A percentile compares a stretch with the other conserved stretches of the same genome.
These are phyloP conservation scores for Grosmannia huntii DNA, from an alignment of 2,329 filamentous ascomycete species.

Conservation along the genomic window DNA sequence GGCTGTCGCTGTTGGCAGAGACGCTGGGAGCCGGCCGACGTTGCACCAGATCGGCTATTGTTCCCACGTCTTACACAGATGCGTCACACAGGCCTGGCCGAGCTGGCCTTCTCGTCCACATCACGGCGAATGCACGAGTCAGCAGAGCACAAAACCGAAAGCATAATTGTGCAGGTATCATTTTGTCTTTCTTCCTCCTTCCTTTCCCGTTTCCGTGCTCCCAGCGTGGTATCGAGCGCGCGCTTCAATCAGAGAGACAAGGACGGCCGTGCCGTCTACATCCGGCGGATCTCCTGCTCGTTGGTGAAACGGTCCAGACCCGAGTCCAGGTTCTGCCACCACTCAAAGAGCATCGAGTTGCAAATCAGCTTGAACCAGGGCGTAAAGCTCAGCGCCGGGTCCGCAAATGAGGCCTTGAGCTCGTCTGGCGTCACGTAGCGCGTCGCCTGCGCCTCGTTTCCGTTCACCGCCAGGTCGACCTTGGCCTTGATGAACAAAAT, in stretches of 20 bases:
- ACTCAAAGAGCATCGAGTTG: conserved; percentile 93
- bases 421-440: conserved; percentile 73
- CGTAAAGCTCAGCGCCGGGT: conserved; percentile 73
- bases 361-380: conserved; percentile 99
- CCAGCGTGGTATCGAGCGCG: background rate
- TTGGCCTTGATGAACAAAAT: conserved; percentile 96
- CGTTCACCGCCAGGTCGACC: conserved; percentile 69
- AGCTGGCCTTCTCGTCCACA: no score
- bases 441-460: conserved; percentile 79
- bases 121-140: no score
- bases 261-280: conserved; percentile 31
- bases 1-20: no score
- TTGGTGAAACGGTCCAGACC: conserved; percentile 76
- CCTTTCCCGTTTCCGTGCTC: no score
- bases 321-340: conserved; percentile 79
- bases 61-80: no score
- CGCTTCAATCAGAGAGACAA: background rate
- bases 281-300: conserved; percentile 78
- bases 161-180: no score
- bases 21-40: no score
- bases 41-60: no score
- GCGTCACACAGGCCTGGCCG: no score
- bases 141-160: no score
- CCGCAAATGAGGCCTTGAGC: conserved; percentile 73
- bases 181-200: no score